Base-by-base conservation (phyloP, 2,329 filamentous ascomycete species). In the Saccharata proteae region DNA sequence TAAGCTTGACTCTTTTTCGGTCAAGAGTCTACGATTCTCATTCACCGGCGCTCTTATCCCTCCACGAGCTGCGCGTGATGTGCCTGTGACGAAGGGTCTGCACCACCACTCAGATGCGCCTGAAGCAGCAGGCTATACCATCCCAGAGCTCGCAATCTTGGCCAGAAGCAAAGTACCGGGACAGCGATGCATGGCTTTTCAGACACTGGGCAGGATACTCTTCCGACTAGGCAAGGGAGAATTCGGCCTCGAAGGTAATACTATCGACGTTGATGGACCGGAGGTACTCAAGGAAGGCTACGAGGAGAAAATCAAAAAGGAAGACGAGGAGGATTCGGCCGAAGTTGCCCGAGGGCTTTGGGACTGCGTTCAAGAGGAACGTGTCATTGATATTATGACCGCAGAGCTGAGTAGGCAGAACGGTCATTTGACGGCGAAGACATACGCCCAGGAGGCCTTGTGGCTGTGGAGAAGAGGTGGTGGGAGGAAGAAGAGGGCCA, bases 21-120 rank as follows among this genome's bases (percentile, higher is more conserved):
- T 86, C 2, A 75, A 80, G 1, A 73, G 80, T 19, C 68, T 98
- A 30, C 80, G 90, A 35, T 98, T 96, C 63, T 80, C 86, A 51
- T 93, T 98, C 52, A 71, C 68, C 30, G 90, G 88, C 39, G 68
- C 69, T 1, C 67, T 98, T 3, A 67, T 98, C 9, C 74, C 88
- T 0, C 90, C 90, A 0, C 68, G 74, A 29, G 69, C 74, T 19
- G 76, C 84, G 16, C 69, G 85, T 34, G 64, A 71, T 2, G 75
- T 96, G 16, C 81, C 88, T 4, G 73, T 74, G 1, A 77, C 74
- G 9, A 72, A 78, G 37, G 90, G 90, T 0, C 67, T 98, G 10
- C 90, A 98, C 54, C 88, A 98, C 54, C 90, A 98, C 53, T 85
- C 80, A 40, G 75, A 86, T 36, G 86, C 88, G 2, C 90, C 90